phyloP scores from a whole-genome alignment of 192 early-diverging fungal genomes.

The Podila clonocystis region DNA sequence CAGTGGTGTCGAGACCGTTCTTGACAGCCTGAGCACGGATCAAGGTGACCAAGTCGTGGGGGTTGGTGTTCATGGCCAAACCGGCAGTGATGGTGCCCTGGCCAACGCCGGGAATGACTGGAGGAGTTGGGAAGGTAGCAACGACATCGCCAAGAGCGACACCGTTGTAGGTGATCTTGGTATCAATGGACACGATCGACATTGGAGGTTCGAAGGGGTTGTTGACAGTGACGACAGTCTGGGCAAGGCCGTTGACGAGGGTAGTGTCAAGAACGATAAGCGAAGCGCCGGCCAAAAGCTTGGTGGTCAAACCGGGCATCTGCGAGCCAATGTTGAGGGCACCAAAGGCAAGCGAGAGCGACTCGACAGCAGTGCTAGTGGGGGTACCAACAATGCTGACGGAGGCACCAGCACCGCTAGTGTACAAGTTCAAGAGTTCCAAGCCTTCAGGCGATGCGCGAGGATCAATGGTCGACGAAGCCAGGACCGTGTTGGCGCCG shows the following conservation, averaged over 20 bases:
- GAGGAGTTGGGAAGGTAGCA: conserved; percentile 48
- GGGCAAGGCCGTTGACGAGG: conserved; percentile 43
- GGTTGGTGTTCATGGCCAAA: conserved; percentile 58
- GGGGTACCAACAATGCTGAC: conserved; percentile 50
- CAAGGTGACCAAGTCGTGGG: conserved; percentile 48
- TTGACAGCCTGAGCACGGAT: conserved; percentile 46
- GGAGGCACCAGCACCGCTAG: conserved; percentile 45
- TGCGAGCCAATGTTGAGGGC: conserved; percentile 40
- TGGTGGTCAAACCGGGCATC: conserved; percentile 52
- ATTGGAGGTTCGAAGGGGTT: conserved; percentile 61
- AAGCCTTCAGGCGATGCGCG: conserved; percentile 40
- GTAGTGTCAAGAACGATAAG: conserved; percentile 48
- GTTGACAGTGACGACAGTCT: conserved; percentile 48
- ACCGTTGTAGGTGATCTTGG: conserved; percentile 45
- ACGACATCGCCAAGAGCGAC: conserved; percentile 50
- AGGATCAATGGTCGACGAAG: conserved; percentile 53
- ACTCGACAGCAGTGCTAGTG: conserved; percentile 49
- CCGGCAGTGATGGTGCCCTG: conserved; percentile 41
- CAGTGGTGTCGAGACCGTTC: conserved; percentile 39
- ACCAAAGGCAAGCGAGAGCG: conserved; percentile 51
- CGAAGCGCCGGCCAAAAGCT: conserved; percentile 42
- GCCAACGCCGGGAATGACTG: conserved; percentile 31
- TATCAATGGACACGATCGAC: conserved; percentile 48
- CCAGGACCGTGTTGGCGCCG: conserved; percentile 49
- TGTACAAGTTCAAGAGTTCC: conserved; percentile 53